These are phyloP conservation scores for Exophiala spinifera DNA, from an alignment of 2,329 filamentous ascomycete genomes.

Conservation along the genomic window DNA sequence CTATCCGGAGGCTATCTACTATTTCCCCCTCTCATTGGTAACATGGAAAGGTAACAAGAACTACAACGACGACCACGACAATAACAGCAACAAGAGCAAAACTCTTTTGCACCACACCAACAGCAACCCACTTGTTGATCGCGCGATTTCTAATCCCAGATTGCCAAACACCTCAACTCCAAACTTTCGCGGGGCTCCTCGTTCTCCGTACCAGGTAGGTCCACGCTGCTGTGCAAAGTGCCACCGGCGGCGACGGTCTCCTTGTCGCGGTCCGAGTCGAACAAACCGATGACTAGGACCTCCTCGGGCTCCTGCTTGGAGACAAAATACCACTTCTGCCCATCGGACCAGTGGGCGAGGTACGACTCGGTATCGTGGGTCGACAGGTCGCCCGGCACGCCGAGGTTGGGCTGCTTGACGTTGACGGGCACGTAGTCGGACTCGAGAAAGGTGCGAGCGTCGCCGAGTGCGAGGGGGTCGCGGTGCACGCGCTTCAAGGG, in stretches of 20 bases:
- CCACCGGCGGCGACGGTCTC: slow-evolving; percentile 24
- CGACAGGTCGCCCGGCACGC: slow-evolving; percentile 8
- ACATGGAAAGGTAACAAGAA: no score
- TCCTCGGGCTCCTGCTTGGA: slow-evolving; percentile 23
- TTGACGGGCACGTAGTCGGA: slow-evolving; percentile 22
- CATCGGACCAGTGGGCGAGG: slow-evolving; percentile 20
- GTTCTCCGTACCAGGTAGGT: slow-evolving; percentile 19
- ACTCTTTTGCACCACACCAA: no score
- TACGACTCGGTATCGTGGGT: slow-evolving; percentile 22
- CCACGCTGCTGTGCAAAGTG: slow-evolving; percentile 23
- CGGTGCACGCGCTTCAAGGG: slow-evolving; percentile 25
- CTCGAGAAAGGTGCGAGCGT: slow-evolving; percentile 24
- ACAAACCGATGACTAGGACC: slow-evolving; percentile 21
- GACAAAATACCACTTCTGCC: slow-evolving; percentile 26
- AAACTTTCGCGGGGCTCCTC: slow-evolving; percentile 23
- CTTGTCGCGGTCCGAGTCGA: slow-evolving; percentile 22
- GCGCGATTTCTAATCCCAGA: slow-evolving; percentile 18
- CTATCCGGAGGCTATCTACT: no score
- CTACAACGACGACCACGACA: no score
- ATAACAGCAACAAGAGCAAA: no score
- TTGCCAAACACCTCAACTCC: slow-evolving; percentile 23
- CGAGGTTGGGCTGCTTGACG: slow-evolving; percentile 22
- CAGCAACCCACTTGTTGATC: no score
- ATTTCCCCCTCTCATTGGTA: no score
- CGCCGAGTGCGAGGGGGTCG: slow-evolving; percentile 25